Evolutionary conservation across 495 filamentous ascomycete species (phyloP).

Genomic region (Peziza echinospora): DNA sequence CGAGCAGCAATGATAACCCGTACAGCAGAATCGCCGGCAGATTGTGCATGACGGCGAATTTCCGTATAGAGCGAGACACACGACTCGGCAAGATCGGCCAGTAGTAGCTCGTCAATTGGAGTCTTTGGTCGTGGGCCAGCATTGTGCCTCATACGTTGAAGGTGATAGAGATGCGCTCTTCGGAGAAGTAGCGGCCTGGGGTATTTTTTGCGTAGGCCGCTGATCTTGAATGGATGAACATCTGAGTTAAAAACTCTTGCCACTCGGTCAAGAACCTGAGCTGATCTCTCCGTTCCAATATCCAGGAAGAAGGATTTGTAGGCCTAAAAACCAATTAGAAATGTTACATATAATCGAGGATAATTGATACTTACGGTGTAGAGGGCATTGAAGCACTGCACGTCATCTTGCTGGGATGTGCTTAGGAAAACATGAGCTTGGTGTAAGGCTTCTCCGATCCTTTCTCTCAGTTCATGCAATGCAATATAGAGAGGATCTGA

Average conservation of each 20-base stretch:
- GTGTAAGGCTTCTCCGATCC: conserved; percentile 59
- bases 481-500: conserved; percentile 39
- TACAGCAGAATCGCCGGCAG: conserved; percentile 78
- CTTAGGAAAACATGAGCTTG: conserved; percentile 65
- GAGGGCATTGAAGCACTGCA: conserved; percentile 76
- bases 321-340: conserved; percentile 23
- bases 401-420: conserved; percentile 78
- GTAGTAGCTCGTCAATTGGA: conserved; percentile 56
- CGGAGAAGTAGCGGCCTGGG: conserved; percentile 72
- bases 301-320: conserved; percentile 96
- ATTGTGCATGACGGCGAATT: conserved; percentile 79
- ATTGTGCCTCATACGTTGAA: conserved; percentile 83
- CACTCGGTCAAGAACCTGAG: conserved; percentile 77
- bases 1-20: conserved; percentile 73
- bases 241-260: conserved; percentile 63
- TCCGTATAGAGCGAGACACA: conserved; percentile 90
- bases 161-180: conserved; percentile 80
- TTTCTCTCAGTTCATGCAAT: conserved; percentile 60
- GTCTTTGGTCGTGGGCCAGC: conserved; percentile 66
- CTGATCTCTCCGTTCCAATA: conserved; percentile 85
- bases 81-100: conserved; percentile 76
- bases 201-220: conserved; percentile 76
- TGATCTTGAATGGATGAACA: conserved; percentile 79
- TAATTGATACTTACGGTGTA: conserved; percentile 32
- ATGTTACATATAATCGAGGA: not conserved